Conservation (phyloP, 768 basidiomycete species). For the Hygrophorus russula region DNA sequence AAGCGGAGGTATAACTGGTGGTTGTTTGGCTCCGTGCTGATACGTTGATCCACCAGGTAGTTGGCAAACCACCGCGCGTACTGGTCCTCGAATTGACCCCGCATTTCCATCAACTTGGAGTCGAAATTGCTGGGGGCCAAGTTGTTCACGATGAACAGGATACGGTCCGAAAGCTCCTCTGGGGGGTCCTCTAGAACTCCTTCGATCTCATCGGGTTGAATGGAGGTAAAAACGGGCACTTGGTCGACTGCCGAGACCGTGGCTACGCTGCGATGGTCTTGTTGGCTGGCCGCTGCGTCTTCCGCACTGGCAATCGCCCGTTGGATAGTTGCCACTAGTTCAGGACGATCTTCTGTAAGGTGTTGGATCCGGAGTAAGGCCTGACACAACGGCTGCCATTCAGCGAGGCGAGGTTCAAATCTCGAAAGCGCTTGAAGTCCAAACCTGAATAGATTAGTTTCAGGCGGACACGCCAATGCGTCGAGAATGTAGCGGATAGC, state of each 20-base stretch:
- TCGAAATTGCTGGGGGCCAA: constrained; percentile 92
- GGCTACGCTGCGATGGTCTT: constrained; percentile 23
- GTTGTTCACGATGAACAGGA: constrained; percentile 97
- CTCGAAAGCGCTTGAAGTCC: constrained; percentile 83
- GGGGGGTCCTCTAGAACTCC: constrained; percentile 57
- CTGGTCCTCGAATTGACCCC: constrained; percentile 67
- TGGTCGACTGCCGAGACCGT: constrained; percentile 25
- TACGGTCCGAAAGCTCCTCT: constrained; percentile 84
- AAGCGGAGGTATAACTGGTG: constrained; percentile 92
- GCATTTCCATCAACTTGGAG: constrained; percentile 78
- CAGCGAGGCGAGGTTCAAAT: constrained; percentile 77
- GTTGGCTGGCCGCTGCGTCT: constrained; percentile 23
- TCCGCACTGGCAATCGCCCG: constrained; percentile 54
- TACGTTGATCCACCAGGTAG: constrained; percentile 92
- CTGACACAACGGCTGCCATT: constrained; percentile 91
- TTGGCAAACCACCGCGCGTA: constrained; percentile 95
- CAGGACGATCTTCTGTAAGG: constrained; percentile 76
- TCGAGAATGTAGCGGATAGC: constrained; percentile 96
- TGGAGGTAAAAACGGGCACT: constrained; percentile 60
- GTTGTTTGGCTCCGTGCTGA: constrained; percentile 95
- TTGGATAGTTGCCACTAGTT: constrained; percentile 60
- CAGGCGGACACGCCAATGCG: constrained; percentile 82
- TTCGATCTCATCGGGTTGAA: constrained; percentile 61
- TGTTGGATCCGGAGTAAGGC: constrained; percentile 82
- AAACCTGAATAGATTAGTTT: constrained; percentile 91